Evolutionary conservation across 2,329 filamentous ascomycete genomes (phyloP).

Genomic region (Cadophora gregata): DNA sequence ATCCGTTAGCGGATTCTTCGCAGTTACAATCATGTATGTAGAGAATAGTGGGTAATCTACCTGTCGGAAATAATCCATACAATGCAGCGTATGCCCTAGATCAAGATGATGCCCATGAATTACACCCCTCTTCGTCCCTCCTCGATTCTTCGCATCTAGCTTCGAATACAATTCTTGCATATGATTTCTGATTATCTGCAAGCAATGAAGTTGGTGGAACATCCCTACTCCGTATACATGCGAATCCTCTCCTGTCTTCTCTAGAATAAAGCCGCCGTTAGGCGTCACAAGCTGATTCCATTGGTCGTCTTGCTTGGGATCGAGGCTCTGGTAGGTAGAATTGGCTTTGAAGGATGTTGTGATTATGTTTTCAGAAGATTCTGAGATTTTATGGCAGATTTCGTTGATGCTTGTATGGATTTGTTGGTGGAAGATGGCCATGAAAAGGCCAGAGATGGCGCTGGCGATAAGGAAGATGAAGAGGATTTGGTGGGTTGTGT

Average conservation of each 20-base stretch:
- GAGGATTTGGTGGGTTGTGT: background rate
- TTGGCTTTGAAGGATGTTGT: background rate
- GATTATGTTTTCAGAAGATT: background rate
- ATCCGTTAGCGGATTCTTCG: background rate
- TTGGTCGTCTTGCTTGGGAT: background rate
- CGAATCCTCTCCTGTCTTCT: background rate
- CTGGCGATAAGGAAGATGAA: background rate
- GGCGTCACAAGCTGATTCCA: conserved; percentile 16
- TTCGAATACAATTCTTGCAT: conserved; percentile 5
- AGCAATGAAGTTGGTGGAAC: conserved; percentile 12
- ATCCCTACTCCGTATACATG: conserved; percentile 7
- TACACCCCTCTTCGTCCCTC: background rate
- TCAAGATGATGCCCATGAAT: conserved; percentile 18
- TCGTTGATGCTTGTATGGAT: conserved; percentile 1
- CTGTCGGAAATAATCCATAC: conserved; percentile 12
- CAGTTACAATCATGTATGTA: background rate
- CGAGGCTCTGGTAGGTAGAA: conserved; percentile 1
- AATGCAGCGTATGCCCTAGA: conserved; percentile 8
- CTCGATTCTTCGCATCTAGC: background rate
- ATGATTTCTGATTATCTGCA: conserved; percentile 12
- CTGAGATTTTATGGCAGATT: background rate
- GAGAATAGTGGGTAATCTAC: background rate
- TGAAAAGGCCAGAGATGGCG: background rate
- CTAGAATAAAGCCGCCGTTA: conserved; percentile 6
- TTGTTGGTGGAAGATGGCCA: conserved; percentile 1